These are phyloP conservation scores for Umbelopsis vinacea DNA, from an alignment of 192 early-diverging fungal species.

Conservation along the genomic window DNA sequence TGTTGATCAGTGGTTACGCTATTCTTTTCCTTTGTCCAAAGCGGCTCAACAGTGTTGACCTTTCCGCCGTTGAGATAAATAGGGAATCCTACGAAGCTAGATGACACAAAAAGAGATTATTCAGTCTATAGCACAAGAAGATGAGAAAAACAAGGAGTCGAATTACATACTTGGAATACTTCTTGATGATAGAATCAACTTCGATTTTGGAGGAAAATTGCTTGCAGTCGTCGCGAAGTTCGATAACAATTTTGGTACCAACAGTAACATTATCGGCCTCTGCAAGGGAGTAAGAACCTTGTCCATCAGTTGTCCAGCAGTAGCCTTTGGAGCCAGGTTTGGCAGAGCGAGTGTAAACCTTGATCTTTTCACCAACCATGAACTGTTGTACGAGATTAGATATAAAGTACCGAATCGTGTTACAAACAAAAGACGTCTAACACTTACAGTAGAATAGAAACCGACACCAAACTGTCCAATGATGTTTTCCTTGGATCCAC, in stretches of 20 bases:
- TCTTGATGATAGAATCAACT: constrained; percentile 64
- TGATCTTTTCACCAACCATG: constrained; percentile 80
- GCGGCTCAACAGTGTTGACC: constrained; percentile 63
- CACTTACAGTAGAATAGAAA: constrained; percentile 55
- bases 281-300: constrained; percentile 76
- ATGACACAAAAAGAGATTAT: not conserved
- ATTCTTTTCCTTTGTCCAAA: constrained; percentile 65
- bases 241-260: constrained; percentile 83
- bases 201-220: constrained; percentile 55
- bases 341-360: constrained; percentile 74
- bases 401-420: not conserved
- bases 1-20: constrained; percentile 61
- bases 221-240: constrained; percentile 72
- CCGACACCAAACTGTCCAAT: constrained; percentile 91
- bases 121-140: not conserved
- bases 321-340: constrained; percentile 65
- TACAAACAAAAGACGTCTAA: not conserved
- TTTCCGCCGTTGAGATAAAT: constrained; percentile 58
- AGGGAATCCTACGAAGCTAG: constrained; percentile 61
- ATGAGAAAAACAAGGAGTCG: not conserved
- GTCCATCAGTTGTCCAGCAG: constrained; percentile 80
- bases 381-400: constrained; percentile 43
- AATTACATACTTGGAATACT: constrained; percentile 59
- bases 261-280: constrained; percentile 79
- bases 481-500: constrained; percentile 62